Percentiles rank a stretch among this genome's conserved stretches.
These are phyloP conservation scores for Bipolaris zeicola DNA, from an alignment of 2,329 filamentous ascomycete genomes.

Conservation along the genomic window DNA sequence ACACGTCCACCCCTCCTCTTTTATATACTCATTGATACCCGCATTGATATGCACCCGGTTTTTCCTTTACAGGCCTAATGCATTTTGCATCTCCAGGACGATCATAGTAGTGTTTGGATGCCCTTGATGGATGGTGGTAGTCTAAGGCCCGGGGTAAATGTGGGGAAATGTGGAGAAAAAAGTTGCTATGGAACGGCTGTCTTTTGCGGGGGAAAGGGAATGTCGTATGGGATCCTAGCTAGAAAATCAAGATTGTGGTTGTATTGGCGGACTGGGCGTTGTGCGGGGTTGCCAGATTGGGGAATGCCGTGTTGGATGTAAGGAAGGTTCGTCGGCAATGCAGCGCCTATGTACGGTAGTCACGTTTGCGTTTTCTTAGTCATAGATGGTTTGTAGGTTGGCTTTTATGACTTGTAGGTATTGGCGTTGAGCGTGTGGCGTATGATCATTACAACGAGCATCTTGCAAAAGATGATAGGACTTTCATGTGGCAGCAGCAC, in stretches of 20 bases:
- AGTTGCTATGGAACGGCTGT: slow-evolving; percentile 1
- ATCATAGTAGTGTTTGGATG: background rate
- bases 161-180: slow-evolving; percentile 17
- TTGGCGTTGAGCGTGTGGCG: background rate
- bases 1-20: background rate
- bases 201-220: background rate
- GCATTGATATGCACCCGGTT: slow-evolving; percentile 8
- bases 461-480: background rate
- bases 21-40: slow-evolving; percentile 5
- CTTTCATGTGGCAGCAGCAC: background rate
- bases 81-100: background rate
- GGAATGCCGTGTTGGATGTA: slow-evolving; percentile 9
- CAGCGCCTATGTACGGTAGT: background rate
- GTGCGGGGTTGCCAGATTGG: slow-evolving; percentile 14
- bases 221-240: background rate
- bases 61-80: slow-evolving; percentile 10
- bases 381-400: background rate
- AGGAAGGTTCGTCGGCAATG: slow-evolving; percentile 5
- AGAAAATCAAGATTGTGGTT: slow-evolving; percentile 1
- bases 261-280: slow-evolving; percentile 11
- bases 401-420: background rate
- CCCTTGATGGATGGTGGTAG: background rate
- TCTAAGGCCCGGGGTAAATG: slow-evolving; percentile 15
- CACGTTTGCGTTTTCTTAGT: background rate
- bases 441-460: background rate